Conservation (phyloP, 129 eudicot species). For the Tanacetum coccineum region DNA sequence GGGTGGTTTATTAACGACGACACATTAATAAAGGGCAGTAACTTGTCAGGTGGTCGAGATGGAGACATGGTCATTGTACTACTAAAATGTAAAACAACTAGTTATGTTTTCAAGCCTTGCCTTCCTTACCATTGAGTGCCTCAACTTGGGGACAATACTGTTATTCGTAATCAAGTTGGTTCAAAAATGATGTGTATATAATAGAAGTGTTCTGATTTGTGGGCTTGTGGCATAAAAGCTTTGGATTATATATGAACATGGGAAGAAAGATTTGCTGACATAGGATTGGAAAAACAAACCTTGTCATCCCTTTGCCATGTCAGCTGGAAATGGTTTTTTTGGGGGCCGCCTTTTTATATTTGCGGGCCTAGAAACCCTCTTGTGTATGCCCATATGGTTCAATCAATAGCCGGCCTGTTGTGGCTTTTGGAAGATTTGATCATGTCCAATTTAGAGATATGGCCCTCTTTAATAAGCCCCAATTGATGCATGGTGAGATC, state of each 20-base stretch:
- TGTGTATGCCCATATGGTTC: conserved; percentile 14
- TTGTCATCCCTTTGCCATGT: conserved; percentile 13
- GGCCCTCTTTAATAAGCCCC: background rate
- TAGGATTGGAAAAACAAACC: conserved; percentile 10
- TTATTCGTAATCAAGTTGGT: background rate
- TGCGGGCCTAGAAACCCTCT: background rate
- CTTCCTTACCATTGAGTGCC: too few relatives aligned
- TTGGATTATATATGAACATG: conserved; percentile 11
- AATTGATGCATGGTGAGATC: background rate
- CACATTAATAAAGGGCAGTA: background rate
- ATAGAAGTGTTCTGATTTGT: background rate
- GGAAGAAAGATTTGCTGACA: conserved; percentile 23
- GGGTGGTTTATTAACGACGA: too few relatives aligned
- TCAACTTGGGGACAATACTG: too few relatives aligned
- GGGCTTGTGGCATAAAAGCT: conserved; percentile 12
- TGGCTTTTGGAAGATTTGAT: conserved; percentile 3
- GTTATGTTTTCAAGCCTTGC: too few relatives aligned
- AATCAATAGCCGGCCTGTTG: conserved; percentile 1
- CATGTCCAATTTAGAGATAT: background rate
- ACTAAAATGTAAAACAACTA: too few relatives aligned
- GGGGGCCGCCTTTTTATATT: background rate
- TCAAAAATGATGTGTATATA: conserved; percentile 11
- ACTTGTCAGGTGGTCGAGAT: conserved; percentile 14
- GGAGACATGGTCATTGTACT: background rate
- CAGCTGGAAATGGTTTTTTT: conserved; percentile 2